These are phyloP conservation scores for Nakataea oryzae DNA, from an alignment of 2,329 filamentous ascomycete species.

Conservation along the genomic window DNA sequence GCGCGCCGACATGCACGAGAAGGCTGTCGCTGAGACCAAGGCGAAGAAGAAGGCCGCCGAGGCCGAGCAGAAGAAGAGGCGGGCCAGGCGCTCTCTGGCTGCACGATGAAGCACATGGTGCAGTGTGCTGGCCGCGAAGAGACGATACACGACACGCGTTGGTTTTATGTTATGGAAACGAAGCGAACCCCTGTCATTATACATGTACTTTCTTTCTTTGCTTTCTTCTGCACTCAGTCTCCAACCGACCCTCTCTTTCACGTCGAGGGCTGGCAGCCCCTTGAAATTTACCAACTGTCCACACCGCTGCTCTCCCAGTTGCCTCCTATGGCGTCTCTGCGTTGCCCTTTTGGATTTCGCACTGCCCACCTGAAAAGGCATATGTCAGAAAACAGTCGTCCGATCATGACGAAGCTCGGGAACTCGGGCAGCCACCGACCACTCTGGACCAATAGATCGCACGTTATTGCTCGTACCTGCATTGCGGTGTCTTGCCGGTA, in stretches of 20 bases:
- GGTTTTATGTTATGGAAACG: not conserved
- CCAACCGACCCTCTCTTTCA: no score
- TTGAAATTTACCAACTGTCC: no score
- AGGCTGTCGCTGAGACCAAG: not conserved
- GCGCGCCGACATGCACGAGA: slow-evolving; percentile 30
- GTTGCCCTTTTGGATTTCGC: not conserved
- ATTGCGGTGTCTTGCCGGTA: not conserved
- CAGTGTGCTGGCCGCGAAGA: no score
- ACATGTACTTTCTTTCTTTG: no score
- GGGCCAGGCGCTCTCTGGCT: not conserved
- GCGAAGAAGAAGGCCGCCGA: not conserved
- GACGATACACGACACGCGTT: not conserved
- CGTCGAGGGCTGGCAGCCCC: no score
- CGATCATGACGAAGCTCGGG: not conserved
- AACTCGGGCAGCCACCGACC: no score
- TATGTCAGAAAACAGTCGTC: not conserved
- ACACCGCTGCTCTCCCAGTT: no score
- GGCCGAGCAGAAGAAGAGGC: not conserved
- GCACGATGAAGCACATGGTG: no score
- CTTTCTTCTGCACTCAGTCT: no score
- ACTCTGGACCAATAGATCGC: no score
- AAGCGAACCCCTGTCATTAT: not conserved
- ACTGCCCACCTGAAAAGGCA: not conserved
- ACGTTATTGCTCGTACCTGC: not conserved
- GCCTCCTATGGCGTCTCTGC: no score